phyloP scores from a whole-genome alignment of 371 early-diverging fungal genomes.

The Mucor plumbeus region DNA sequence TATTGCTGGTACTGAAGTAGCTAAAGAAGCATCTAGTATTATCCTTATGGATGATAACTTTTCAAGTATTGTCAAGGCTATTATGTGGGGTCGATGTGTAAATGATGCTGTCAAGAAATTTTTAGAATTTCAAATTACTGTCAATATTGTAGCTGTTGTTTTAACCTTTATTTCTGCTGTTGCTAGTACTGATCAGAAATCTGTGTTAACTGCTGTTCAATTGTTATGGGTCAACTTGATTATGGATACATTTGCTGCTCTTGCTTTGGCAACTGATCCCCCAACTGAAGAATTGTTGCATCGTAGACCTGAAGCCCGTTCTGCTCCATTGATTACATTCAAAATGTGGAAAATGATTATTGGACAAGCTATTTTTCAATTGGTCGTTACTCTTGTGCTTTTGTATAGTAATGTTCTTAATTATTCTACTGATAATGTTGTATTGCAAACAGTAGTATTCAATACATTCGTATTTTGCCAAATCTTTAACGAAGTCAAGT shows the following conservation, averaged over 20 bases:
- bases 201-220: slow-evolving; percentile 68
- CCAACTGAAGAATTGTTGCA: slow-evolving; percentile 63
- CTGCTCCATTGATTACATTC: slow-evolving; percentile 62
- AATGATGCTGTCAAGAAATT: slow-evolving; percentile 77
- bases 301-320: slow-evolving; percentile 60
- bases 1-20: slow-evolving; percentile 77
- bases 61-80: slow-evolving; percentile 70
- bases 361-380: slow-evolving; percentile 61
- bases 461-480: slow-evolving; percentile 84
- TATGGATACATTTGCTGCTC: slow-evolving; percentile 77
- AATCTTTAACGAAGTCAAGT: slow-evolving; percentile 77
- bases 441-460: slow-evolving; percentile 69
- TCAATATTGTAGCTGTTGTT: slow-evolving; percentile 69
- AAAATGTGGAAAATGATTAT: slow-evolving; percentile 76
- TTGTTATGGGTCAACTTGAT: slow-evolving; percentile 81
- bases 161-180: slow-evolving; percentile 66
- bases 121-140: slow-evolving; percentile 75
- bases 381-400: slow-evolving; percentile 55
- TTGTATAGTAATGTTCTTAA: slow-evolving; percentile 46
- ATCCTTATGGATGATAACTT: slow-evolving; percentile 81
- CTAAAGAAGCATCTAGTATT: slow-evolving; percentile 76
- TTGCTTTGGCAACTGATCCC: slow-evolving; percentile 73
- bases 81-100: slow-evolving; percentile 77
- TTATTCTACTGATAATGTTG: slow-evolving; percentile 30
- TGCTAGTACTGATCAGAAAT: slow-evolving; percentile 36